These are phyloP conservation scores for Dryas drummondii DNA, from an alignment of 306 rosid species.

Conservation along the genomic window DNA sequence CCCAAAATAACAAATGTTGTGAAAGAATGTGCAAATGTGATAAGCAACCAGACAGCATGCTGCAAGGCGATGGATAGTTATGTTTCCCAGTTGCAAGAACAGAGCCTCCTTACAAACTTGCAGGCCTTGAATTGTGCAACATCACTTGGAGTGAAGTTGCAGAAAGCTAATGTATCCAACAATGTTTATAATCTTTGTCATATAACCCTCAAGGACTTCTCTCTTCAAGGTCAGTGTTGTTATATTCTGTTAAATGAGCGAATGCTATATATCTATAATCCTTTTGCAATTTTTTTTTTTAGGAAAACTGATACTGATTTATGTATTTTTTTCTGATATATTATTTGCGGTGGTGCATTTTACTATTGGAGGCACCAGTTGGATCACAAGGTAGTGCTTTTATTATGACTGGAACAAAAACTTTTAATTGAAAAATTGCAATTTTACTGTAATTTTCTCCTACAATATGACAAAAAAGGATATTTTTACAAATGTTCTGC, in stretches of 20 bases:
- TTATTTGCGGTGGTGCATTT: constrained; percentile 23
- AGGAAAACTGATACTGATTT: constrained; percentile 23
- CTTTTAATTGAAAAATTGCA: too few species aligned
- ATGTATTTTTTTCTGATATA: constrained; percentile 20
- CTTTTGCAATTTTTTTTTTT: constrained; percentile 10
- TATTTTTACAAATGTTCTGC: background rate
- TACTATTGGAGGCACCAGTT: constrained; percentile 42
- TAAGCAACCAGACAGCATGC: constrained; percentile 44
- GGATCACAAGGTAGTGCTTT: constrained; percentile 50
- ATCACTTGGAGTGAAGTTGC: constrained; percentile 59
- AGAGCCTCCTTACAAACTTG: constrained; percentile 68
- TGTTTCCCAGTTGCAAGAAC: constrained; percentile 57
- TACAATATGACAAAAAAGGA: background rate
- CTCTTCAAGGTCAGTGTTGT: constrained; percentile 63
- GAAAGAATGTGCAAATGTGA: constrained; percentile 46
- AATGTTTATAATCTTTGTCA: constrained; percentile 56
- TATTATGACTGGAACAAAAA: background rate
- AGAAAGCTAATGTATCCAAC: constrained; percentile 46
- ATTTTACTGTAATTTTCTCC: background rate
- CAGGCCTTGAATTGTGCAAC: constrained; percentile 73
- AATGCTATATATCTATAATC: background rate
- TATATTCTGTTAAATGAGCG: constrained; percentile 14
- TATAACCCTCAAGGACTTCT: constrained; percentile 66
- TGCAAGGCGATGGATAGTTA: constrained; percentile 54
- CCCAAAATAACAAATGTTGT: constrained; percentile 48